Evolutionary conservation across 2,329 filamentous ascomycete species (phyloP).

Genomic region (Trichoderma citrinoviride): DNA sequence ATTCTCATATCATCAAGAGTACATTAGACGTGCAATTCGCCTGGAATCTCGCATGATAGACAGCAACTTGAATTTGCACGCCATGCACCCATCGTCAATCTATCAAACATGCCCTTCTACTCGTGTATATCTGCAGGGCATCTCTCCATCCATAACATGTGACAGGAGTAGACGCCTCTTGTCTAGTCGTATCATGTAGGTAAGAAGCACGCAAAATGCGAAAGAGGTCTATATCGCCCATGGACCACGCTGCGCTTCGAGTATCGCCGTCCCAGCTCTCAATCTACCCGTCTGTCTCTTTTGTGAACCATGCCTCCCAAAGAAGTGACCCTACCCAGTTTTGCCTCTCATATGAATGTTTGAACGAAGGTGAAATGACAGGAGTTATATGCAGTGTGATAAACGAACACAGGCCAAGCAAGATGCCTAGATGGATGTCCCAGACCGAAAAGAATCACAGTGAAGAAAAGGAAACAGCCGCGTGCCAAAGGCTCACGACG

Average conservation of each 20-base stretch:
- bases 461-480: background rate
- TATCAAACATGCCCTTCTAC: background rate
- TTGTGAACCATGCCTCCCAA: background rate
- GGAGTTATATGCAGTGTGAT: background rate
- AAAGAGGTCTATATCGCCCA: conserved; percentile 14
- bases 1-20: too few species aligned
- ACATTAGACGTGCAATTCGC: background rate
- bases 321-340: background rate
- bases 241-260: conserved; percentile 4
- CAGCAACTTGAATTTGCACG: background rate
- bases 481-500: conserved; percentile 16
- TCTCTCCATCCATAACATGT: background rate
- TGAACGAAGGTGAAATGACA: background rate
- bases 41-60: background rate
- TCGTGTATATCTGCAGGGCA: background rate
- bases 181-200: conserved; percentile 4
- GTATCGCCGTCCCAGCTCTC: background rate
- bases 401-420: background rate
- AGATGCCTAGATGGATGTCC: background rate
- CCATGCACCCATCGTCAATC: conserved; percentile 8
- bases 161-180: background rate
- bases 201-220: conserved; percentile 2
- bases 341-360: background rate
- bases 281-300: conserved; percentile 5
- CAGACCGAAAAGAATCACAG: background rate